Percentiles rank a stretch among this genome's conserved stretches.
Evolutionary conservation across 2,329 filamentous ascomycete genomes (phyloP).

Genomic region (Zalaria sp.): DNA sequence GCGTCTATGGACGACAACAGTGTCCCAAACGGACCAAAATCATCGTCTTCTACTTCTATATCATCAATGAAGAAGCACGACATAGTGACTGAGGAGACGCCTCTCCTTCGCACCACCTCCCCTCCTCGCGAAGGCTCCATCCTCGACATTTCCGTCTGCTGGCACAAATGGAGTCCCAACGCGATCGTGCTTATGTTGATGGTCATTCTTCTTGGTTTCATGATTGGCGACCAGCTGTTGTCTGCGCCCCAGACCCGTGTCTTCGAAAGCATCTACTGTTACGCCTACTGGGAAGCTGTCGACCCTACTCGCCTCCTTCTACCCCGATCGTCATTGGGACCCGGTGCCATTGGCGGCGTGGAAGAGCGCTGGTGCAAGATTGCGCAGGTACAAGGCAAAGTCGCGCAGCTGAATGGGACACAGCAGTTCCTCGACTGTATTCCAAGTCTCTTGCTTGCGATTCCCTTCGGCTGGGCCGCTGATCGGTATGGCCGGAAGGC

Average conservation of each 20-base stretch:
- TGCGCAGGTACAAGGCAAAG: constrained; percentile 33
- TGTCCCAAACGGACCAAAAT: too few relatives aligned
- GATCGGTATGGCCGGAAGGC: constrained; percentile 21
- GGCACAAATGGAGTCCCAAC: neutral
- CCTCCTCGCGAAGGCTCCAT: constrained; percentile 1
- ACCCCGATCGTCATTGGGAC: constrained; percentile 12
- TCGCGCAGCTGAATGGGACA: constrained; percentile 40
- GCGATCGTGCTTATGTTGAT: constrained; percentile 14
- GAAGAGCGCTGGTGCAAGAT: constrained; percentile 35
- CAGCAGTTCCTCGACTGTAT: constrained; percentile 30
- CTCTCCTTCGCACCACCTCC: neutral
- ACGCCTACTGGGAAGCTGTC: constrained; percentile 30
- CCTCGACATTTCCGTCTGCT: neutral
- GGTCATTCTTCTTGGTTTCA: constrained; percentile 29
- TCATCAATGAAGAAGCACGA: neutral
- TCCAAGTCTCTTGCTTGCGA: constrained; percentile 25
- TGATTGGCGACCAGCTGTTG: constrained; percentile 25
- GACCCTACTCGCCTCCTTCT: constrained; percentile 16
- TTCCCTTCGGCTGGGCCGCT: constrained; percentile 21
- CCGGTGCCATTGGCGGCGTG: constrained; percentile 17
- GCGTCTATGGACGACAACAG: too few relatives aligned
- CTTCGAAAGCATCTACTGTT: constrained; percentile 41
- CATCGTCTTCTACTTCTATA: neutral
- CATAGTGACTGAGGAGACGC: neutral
- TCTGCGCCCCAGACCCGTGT: constrained; percentile 34